Conservation (phyloP, 108 stramenopile genomes). For the Mediolabrus comicus region DNA sequence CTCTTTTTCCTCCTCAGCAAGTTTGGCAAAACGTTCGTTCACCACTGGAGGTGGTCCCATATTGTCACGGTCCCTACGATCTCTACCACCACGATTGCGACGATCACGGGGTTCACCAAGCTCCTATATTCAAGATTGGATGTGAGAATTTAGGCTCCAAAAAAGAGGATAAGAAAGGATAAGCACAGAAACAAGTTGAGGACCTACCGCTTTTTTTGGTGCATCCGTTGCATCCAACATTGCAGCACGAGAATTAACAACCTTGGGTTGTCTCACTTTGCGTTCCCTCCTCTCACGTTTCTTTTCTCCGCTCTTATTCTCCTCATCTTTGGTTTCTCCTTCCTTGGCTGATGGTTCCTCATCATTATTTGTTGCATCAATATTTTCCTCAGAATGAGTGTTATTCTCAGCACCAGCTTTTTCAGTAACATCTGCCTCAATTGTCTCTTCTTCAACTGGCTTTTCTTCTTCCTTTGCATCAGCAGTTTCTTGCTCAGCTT, state of each 20-base stretch:
- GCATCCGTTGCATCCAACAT: constrained; percentile 53
- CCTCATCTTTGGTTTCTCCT: not conserved
- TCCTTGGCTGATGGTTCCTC: not conserved
- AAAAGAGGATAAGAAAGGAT: constrained; percentile 7
- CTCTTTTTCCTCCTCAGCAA: constrained; percentile 68
- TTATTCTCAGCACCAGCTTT: constrained; percentile 11
- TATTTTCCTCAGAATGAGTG: constrained; percentile 2
- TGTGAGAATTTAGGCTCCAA: constrained; percentile 17
- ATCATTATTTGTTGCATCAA: constrained; percentile 10
- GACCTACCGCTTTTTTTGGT: constrained; percentile 49
- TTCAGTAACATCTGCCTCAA: constrained; percentile 8
- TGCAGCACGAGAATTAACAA: constrained; percentile 77
- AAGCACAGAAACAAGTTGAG: not conserved
- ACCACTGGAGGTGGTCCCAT: constrained; percentile 64
- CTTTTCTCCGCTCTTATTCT: constrained; percentile 12
- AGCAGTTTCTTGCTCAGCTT: constrained; percentile 1
- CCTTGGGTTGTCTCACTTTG: constrained; percentile 54
- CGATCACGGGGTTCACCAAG: constrained; percentile 9
- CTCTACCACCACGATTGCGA: constrained; percentile 13
- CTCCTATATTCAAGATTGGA: constrained; percentile 58
- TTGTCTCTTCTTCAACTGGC: constrained; percentile 22
- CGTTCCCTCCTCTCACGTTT: constrained; percentile 17
- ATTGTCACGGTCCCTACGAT: constrained; percentile 26
- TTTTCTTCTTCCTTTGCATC: constrained; percentile 10
- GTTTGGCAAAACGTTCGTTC: constrained; percentile 66